These are phyloP conservation scores for Plantago major DNA, from an alignment of 257 asterid species.

Conservation along the genomic window DNA sequence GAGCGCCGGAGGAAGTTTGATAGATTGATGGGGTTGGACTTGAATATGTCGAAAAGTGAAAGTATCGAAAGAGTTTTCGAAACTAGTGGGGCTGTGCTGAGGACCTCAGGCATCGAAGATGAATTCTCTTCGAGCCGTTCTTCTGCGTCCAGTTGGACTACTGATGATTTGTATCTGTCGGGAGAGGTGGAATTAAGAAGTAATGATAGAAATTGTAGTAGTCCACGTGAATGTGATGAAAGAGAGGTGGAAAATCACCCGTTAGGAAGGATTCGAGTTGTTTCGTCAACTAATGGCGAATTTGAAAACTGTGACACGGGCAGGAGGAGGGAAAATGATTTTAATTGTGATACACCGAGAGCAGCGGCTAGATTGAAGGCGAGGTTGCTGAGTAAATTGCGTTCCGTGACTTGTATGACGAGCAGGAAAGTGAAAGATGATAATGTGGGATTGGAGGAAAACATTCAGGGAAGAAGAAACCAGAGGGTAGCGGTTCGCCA, in stretches of 20 bases:
- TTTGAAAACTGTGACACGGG: slow-evolving; percentile 21
- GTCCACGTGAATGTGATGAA: too few relatives aligned
- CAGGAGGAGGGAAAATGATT: slow-evolving; percentile 30
- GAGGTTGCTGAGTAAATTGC: slow-evolving; percentile 50
- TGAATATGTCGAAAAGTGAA: slow-evolving; percentile 23
- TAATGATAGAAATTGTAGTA: too few relatives aligned
- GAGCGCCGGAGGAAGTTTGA: slow-evolving; percentile 66
- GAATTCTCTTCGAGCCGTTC: slow-evolving; percentile 41
- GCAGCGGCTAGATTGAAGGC: slow-evolving; percentile 36
- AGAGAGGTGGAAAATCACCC: too few relatives aligned
- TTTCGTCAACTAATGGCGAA: slow-evolving; percentile 1
- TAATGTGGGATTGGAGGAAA: slow-evolving; percentile 15
- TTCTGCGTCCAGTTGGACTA: slow-evolving; percentile 39
- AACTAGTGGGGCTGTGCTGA: slow-evolving; percentile 48
- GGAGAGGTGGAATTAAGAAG: slow-evolving; percentile 21
- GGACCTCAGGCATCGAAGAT: slow-evolving; percentile 40
- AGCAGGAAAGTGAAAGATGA: slow-evolving; percentile 26
- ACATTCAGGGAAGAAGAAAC: slow-evolving; percentile 28
- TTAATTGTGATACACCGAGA: slow-evolving; percentile 21
- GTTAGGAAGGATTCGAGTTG: too few relatives aligned
- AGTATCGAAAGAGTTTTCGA: slow-evolving; percentile 42
- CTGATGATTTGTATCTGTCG: slow-evolving; percentile 31
- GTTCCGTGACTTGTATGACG: slow-evolving; percentile 47
- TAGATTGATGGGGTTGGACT: slow-evolving; percentile 45
- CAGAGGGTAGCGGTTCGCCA: slow-evolving; percentile 63